Base-by-base conservation (phyloP, 352 stramenopile genomes). In the Phytophthora parvispora region DNA sequence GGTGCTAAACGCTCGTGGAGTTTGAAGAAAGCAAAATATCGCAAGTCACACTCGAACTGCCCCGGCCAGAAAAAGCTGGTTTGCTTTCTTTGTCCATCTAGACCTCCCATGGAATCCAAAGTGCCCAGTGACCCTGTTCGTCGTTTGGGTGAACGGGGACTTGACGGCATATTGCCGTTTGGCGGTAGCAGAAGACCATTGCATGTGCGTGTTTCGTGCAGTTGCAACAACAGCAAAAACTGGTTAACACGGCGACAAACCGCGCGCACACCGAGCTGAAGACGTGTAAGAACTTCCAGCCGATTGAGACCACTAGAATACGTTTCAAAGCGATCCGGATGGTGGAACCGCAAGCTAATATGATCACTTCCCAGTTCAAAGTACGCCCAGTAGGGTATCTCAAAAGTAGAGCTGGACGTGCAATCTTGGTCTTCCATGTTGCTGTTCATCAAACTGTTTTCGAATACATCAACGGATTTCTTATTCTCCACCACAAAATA, bases 201-300 rank as follows among this genome's bases (percentile, higher is more conserved):
- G 66, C 89, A 96, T 4, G 80, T 85, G 16, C 89, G 78, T 0
- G 89, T 93, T 61, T 97, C 90, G 60, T 97, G 90, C 16, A 97
- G 75, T 59, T 97, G 90, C 27, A 95, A 53, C 20, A 97, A 74
- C 13, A 97, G 71, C 32, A 97, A 48, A 45, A 85, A 94, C 60
- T 97, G 90, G 53, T 97, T 97, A 38, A 97, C 90, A 43, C 84
- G 83, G 58, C 90, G 93, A 50, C 83, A 93, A 6, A 93, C 67
- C 15, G 75, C 65, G 28, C 86, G 82, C 15, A 97, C 69, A 4
- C 84, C 84, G 16, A 97, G 60, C 25, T 96, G 90, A 43, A 97
- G 77, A 10, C 72, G 60, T 8, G 90, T 97, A 12, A 97, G 73
- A 47, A 93, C 77, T 42, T 63, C 49, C 13, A 97, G 71, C 1